phyloP scores from a whole-genome alignment of 768 basidiomycete genomes.

The Guyanaporus albipodus region DNA sequence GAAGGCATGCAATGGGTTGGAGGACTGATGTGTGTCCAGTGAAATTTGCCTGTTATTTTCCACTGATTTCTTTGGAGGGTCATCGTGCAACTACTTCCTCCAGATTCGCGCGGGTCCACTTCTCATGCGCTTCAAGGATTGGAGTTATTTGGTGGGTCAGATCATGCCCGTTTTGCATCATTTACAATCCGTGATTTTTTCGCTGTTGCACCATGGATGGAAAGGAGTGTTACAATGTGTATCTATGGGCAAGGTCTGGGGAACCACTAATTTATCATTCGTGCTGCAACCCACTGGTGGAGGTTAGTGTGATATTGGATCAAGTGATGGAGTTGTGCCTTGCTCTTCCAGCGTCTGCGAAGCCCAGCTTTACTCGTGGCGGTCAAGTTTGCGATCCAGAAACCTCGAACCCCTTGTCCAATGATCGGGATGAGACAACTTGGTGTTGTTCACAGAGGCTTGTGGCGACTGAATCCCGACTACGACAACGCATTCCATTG shows the following conservation, averaged over 20 bases:
- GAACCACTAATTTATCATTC: slow-evolving; percentile 27
- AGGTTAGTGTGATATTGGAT: not conserved
- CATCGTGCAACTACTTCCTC: slow-evolving; percentile 53
- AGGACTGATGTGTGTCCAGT: slow-evolving; percentile 53
- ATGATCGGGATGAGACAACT: slow-evolving; percentile 34
- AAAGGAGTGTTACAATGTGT: slow-evolving; percentile 55
- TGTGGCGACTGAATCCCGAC: slow-evolving; percentile 2
- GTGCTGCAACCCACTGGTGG: not conserved
- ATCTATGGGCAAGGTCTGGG: slow-evolving; percentile 75
- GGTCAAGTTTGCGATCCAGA: slow-evolving; percentile 4
- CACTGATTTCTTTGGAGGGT: slow-evolving; percentile 42
- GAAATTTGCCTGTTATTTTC: not conserved
- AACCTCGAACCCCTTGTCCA: slow-evolving; percentile 13
- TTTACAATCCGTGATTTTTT: slow-evolving; percentile 67
- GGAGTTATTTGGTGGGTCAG: slow-evolving; percentile 44
- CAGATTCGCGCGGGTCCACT: slow-evolving; percentile 38
- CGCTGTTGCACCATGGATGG: slow-evolving; percentile 78
- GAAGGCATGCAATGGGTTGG: slow-evolving; percentile 72
- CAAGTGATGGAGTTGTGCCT: not conserved
- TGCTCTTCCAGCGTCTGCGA: slow-evolving; percentile 2
- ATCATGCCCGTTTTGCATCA: slow-evolving; percentile 61
- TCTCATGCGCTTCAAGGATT: slow-evolving; percentile 42
- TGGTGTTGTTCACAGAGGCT: slow-evolving; percentile 17
- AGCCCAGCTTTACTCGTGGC: too few relatives aligned
- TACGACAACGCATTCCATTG: slow-evolving; percentile 20